Conservation (phyloP, 306 rosid species). For the Ammopiptanthus mongolicus region DNA sequence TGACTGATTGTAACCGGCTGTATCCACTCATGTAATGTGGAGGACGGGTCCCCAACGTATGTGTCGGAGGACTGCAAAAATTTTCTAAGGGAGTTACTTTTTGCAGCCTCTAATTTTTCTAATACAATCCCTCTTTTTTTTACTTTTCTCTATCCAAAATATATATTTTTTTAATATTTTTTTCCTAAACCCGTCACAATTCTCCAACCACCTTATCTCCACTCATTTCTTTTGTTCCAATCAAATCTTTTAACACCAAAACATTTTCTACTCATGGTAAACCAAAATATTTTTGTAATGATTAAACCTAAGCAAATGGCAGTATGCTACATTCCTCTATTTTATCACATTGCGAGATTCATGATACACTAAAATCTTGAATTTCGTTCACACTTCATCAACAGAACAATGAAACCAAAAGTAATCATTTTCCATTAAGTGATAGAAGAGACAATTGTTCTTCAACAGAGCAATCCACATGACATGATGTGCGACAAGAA, state of each 20-base stretch:
- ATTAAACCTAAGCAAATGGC: not conserved
- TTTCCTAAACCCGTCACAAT: no score
- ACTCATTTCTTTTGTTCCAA: not conserved
- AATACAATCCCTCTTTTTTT: no score
- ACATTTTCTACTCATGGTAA: not conserved
- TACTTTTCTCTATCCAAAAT: no score
- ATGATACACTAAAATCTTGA: not conserved
- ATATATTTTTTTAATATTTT: no score
- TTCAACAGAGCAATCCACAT: constrained; percentile 65
- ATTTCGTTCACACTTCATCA: constrained; percentile 9
- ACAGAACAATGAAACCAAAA: not conserved
- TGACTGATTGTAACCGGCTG: no score
- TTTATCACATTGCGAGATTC: not conserved
- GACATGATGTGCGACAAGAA: constrained; percentile 74
- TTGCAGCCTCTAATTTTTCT: no score
- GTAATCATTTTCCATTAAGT: constrained; percentile 15
- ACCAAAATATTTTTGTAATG: not conserved
- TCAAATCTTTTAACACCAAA: not conserved
- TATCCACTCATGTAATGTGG: no score
- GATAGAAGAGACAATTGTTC: constrained; percentile 64
- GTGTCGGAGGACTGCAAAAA: no score
- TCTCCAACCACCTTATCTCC: no score
- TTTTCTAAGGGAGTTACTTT: no score
- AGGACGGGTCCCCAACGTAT: no score
- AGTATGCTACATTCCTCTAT: not conserved